phyloP scores from a whole-genome alignment of 2,329 filamentous ascomycete species.

The Ilyonectria sp. region DNA sequence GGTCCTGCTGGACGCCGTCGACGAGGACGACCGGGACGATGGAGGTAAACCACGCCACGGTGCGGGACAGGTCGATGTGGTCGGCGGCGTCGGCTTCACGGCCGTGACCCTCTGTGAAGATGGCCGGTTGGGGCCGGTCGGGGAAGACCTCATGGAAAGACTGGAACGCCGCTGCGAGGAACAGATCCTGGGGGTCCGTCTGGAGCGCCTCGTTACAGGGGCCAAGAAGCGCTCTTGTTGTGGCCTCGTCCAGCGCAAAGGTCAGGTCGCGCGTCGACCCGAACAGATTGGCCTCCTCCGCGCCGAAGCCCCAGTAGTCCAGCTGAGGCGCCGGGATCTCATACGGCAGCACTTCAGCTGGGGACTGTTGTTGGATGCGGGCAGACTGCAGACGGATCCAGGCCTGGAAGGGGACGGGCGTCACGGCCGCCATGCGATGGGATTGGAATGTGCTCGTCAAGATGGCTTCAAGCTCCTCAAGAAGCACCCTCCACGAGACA shows the following conservation, averaged over 20 bases:
- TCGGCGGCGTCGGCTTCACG: slow-evolving; percentile 52
- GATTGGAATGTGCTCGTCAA: not conserved
- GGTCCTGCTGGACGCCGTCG: not conserved
- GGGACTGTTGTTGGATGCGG: not conserved
- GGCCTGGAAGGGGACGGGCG: slow-evolving; percentile 3
- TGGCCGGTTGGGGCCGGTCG: slow-evolving; percentile 50
- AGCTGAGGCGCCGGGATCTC: not conserved
- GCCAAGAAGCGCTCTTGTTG: slow-evolving; percentile 3
- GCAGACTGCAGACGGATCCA: slow-evolving; percentile 19
- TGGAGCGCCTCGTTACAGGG: slow-evolving; percentile 41
- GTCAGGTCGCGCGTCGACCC: not conserved
- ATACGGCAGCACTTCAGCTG: slow-evolving; percentile 2
- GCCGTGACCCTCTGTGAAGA: slow-evolving; percentile 60
- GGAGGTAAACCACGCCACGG: slow-evolving; percentile 62
- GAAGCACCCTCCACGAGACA: slow-evolving; percentile 60
- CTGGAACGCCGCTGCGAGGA: slow-evolving; percentile 51
- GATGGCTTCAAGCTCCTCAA: slow-evolving; percentile 58
- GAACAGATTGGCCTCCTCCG: not conserved
- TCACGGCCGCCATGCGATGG: not conserved
- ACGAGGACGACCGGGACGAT: not conserved
- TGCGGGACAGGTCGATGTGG: slow-evolving; percentile 53
- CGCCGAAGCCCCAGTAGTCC: not conserved
- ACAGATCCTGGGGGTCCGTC: slow-evolving; percentile 56
- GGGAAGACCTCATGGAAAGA: slow-evolving; percentile 54
- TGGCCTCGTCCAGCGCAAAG: slow-evolving; percentile 10